Evolutionary conservation across 495 filamentous ascomycete species (phyloP).

Genomic region (Tuber microsphaerosporum): DNA sequence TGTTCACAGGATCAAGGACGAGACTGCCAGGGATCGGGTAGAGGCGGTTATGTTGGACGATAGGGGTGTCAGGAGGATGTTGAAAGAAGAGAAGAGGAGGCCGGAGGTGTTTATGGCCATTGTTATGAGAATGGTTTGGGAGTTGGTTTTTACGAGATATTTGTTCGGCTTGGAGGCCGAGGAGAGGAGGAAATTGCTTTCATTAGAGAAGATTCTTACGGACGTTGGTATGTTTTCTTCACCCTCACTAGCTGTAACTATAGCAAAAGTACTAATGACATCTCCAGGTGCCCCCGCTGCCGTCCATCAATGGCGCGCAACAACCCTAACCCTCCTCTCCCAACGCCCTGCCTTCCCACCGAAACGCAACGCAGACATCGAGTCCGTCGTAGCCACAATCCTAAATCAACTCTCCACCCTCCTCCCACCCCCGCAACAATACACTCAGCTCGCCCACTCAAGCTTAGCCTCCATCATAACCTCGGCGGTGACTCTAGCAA

Average conservation of each 20-base stretch:
- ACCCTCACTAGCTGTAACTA: background rate
- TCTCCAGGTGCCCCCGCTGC: constrained; percentile 54
- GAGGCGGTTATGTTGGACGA: constrained; percentile 92
- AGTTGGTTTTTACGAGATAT: constrained; percentile 94
- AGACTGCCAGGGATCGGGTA: constrained; percentile 82
- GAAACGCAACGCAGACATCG: constrained; percentile 75
- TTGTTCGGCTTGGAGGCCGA: constrained; percentile 97
- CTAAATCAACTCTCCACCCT: constrained; percentile 68
- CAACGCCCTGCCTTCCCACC: constrained; percentile 63
- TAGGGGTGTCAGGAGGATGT: constrained; percentile 75
- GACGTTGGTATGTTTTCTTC: constrained; percentile 58
- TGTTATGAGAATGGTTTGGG: constrained; percentile 96
- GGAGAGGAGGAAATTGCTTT: constrained; percentile 92
- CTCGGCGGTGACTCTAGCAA: constrained; percentile 73
- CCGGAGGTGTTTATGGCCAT: constrained; percentile 95
- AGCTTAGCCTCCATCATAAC: constrained; percentile 76
- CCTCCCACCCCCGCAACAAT: constrained; percentile 70
- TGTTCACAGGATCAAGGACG: constrained; percentile 72
- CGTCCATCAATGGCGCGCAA: constrained; percentile 91
- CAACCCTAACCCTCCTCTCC: constrained; percentile 80
- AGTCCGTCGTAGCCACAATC: constrained; percentile 80
- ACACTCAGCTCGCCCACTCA: constrained; percentile 64
- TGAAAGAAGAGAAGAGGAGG: constrained; percentile 75
- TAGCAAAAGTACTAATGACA: constrained; percentile 12
- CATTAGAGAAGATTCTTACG: constrained; percentile 77